A percentile compares a stretch with the other conserved stretches of the same genome.
Evolutionary conservation across 2,329 filamentous ascomycete species (phyloP).

Genomic region (Penicillium digitatum): DNA sequence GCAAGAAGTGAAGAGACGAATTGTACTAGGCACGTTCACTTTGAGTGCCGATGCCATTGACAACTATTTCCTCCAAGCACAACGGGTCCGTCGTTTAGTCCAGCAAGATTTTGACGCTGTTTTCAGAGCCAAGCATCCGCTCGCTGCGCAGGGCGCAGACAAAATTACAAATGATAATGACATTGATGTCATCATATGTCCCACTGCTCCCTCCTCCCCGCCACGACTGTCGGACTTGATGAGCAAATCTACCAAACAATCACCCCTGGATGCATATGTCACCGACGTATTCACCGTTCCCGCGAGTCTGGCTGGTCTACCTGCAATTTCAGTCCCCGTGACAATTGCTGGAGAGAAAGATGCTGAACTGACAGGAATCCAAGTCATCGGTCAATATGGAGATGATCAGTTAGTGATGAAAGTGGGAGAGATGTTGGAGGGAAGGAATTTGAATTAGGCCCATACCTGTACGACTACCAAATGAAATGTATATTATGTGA

Average conservation of each 20-base stretch:
- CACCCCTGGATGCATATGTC: slow-evolving; percentile 71
- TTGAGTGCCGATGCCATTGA: slow-evolving; percentile 86
- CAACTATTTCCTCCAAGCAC: slow-evolving; percentile 95
- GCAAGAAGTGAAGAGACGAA: slow-evolving; percentile 76
- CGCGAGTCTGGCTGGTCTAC: slow-evolving; percentile 84
- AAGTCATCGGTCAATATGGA: slow-evolving; percentile 48
- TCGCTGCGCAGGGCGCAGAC: slow-evolving; percentile 38
- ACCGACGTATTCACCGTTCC: slow-evolving; percentile 97
- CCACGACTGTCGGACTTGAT: slow-evolving; percentile 60
- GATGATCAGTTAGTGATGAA: slow-evolving; percentile 43
- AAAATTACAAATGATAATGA: slow-evolving; percentile 7
- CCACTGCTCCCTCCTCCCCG: slow-evolving; percentile 75
- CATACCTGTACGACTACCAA: slow-evolving; percentile 11
- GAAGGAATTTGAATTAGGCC: slow-evolving; percentile 12
- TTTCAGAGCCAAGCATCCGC: slow-evolving; percentile 66
- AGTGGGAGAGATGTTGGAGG: slow-evolving; percentile 37
- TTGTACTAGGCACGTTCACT: slow-evolving; percentile 84
- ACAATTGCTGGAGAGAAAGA: slow-evolving; percentile 28
- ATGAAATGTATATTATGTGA: slow-evolving; percentile 10
- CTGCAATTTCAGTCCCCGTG: slow-evolving; percentile 78
- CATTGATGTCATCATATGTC: slow-evolving; percentile 83
- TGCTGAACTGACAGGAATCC: slow-evolving; percentile 39
- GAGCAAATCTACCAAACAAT: slow-evolving; percentile 19
- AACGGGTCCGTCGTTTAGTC: slow-evolving; percentile 78
- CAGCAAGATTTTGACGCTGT: slow-evolving; percentile 80